Evolutionary conservation across 108 stramenopile genomes (phyloP), one percentile per base, ranked within the genome.

Genomic region (Mayamaea pseudoterrestris): DNA sequence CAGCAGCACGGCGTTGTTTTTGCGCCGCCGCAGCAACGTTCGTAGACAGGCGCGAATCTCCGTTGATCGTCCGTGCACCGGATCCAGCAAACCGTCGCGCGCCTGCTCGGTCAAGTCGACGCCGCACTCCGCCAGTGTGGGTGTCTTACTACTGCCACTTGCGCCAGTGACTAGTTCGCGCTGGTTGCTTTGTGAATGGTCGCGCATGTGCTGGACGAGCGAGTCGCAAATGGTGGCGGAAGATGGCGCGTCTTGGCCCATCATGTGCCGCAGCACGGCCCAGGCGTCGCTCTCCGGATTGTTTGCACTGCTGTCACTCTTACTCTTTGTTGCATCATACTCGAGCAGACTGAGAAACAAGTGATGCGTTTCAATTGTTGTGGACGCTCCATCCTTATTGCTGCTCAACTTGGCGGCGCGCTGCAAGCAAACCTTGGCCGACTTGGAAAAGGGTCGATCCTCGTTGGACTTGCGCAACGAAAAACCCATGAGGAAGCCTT

Each of bases 1-100:
- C 24, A 26, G 39, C 30, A 30, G 8, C 23, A 35, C 13, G 4
- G 76, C 78, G 62, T 93, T 93, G 47, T 87, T 87, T 64, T 93
- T 93, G 17, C 84, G 71, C 21, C 86, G 67, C 23, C 90, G 70
- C 9, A 78, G 53, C 35, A 93, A 50, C 18, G 83, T 80, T 9
- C 79, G 66, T 35, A 85, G 47, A 46, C 68, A 72, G 4, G 65
- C 37, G 30, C 59, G 47, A 35, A 83, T 76, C 51, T 86, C 90
- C 14, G 66, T 80, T 53, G 78, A 83, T 41, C 83, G 82, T 63
- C 80, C 80, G 56, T 71, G 53, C 1, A 82, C 80, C 0, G 60
- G 53, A 74, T 82, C 80, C 60, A 82, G 57, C 28, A 71, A 45
- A 49, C 72, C 69, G 49, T 77, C 68, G 12, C 35, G 58, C 18